phyloP scores from a whole-genome alignment of 495 filamentous ascomycete genomes.

The Daldinia loculata region DNA sequence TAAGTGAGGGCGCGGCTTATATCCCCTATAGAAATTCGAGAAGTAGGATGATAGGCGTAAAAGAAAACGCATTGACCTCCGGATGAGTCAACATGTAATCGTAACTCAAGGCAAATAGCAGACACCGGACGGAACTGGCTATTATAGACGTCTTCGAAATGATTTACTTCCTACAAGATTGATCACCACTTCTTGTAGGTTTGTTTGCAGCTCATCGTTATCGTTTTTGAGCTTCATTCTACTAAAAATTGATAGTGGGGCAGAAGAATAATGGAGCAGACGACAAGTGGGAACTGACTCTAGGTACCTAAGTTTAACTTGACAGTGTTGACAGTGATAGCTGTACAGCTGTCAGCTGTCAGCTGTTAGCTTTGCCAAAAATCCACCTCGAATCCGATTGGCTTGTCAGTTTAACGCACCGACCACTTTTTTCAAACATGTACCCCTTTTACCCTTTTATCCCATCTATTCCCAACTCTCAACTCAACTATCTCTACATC shows the following conservation, averaged over 20 bases:
- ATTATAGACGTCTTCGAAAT: background rate
- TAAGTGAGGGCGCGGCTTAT: constrained; percentile 2
- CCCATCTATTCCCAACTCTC: background rate
- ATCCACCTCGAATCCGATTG: background rate
- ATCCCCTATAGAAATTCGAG: background rate
- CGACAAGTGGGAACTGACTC: background rate
- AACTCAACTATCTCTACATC: background rate
- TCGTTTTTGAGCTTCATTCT: background rate
- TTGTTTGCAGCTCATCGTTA: background rate
- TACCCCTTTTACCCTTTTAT: background rate
- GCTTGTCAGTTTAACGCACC: background rate
- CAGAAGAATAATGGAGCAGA: background rate
- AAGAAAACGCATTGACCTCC: constrained; percentile 21
- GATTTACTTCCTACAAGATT: background rate
- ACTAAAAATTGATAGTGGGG: background rate
- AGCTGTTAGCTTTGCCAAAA: background rate
- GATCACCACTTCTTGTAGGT: background rate
- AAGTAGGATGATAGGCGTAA: constrained; percentile 9
- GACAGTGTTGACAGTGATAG: background rate
- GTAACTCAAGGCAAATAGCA: constrained; percentile 1
- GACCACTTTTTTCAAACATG: background rate
- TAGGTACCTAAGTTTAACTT: background rate
- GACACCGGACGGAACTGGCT: no score
- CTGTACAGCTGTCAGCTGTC: background rate
- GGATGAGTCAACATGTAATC: constrained; percentile 31